Evolutionary conservation across 2,329 filamentous ascomycete genomes (phyloP).

Genomic region (Ceratocystiopsis sp.): DNA sequence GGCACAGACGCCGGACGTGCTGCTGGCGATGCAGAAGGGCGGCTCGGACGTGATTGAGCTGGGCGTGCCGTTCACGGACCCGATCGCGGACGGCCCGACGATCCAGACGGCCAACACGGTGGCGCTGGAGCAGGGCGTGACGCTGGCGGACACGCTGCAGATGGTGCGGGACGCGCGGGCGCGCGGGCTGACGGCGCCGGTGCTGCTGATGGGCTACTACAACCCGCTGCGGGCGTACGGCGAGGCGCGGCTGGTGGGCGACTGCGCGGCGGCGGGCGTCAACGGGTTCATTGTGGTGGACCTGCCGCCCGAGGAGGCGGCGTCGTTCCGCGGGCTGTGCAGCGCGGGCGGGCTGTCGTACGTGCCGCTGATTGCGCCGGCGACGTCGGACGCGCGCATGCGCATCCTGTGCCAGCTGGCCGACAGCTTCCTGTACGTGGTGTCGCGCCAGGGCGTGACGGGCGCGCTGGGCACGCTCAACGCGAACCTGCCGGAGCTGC

Average conservation of each 20-base stretch:
- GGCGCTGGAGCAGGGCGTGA: constrained; percentile 82
- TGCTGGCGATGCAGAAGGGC: constrained; percentile 81
- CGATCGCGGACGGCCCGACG: constrained; percentile 91
- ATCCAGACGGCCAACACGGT: constrained; percentile 90
- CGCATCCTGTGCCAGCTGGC: constrained; percentile 90
- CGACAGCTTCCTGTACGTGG: constrained; percentile 97
- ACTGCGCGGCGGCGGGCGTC: constrained; percentile 69
- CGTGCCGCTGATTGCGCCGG: constrained; percentile 87
- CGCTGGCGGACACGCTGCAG: constrained; percentile 57
- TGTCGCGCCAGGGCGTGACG: constrained; percentile 92
- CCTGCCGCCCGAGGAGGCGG: constrained; percentile 84
- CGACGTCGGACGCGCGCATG: constrained; percentile 86
- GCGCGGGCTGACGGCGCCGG: constrained; percentile 60
- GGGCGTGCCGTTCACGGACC: constrained; percentile 91
- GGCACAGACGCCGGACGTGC: constrained; percentile 66
- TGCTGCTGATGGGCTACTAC: constrained; percentile 97
- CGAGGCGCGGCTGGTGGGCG: constrained; percentile 71
- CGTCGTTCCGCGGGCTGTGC: constrained; percentile 78
- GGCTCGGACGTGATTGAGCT: constrained; percentile 92
- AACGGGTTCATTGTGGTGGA: constrained; percentile 98
- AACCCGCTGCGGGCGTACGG: constrained; percentile 91
- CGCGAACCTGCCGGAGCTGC: constrained; percentile 60
- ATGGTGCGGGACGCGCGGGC: constrained; percentile 70
- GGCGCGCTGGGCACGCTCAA: constrained; percentile 75
- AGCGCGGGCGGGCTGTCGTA: constrained; percentile 72